Evolutionary conservation across 768 basidiomycete species (phyloP).

Genomic region (Gymnopilus dilepis): DNA sequence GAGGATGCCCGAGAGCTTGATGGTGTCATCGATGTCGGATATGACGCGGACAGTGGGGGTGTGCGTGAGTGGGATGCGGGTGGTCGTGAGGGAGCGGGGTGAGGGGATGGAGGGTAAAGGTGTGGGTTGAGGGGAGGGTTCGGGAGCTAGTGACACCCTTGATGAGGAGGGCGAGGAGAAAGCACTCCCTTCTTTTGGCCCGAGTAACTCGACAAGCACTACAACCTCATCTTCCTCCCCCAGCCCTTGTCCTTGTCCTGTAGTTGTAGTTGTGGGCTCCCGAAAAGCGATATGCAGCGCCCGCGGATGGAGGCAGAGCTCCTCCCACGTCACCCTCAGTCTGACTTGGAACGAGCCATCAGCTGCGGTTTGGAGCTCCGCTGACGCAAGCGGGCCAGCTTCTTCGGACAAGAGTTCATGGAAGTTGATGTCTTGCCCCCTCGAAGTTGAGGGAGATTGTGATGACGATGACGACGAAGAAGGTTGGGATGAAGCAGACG

Average conservation of each 20-base stretch:
- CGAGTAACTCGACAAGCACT: slow-evolving; percentile 53
- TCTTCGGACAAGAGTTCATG: slow-evolving; percentile 26
- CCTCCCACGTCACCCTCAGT: slow-evolving; percentile 71
- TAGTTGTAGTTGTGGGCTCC: too few relatives aligned
- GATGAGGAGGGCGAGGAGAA: not conserved
- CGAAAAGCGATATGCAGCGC: slow-evolving; percentile 64
- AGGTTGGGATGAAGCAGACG: slow-evolving; percentile 2
- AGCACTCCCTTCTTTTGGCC: not conserved
- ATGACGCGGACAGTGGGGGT: slow-evolving; percentile 79
- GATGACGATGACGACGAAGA: not conserved
- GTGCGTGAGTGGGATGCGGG: slow-evolving; percentile 47
- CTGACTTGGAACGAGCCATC: slow-evolving; percentile 79
- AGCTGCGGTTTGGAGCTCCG: slow-evolving; percentile 58
- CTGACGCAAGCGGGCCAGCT: slow-evolving; percentile 51
- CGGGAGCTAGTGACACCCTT: not conserved
- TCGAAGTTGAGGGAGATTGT: not conserved
- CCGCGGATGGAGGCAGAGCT: slow-evolving; percentile 63
- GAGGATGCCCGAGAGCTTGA: slow-evolving; percentile 81
- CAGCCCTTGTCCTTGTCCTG: too few relatives aligned
- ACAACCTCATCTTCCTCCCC: slow-evolving; percentile 58
- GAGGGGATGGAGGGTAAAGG: not conserved
- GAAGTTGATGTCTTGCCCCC: not conserved
- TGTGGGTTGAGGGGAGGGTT: not conserved
- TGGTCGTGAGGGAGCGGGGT: not conserved
- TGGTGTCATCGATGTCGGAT: slow-evolving; percentile 94